A percentile compares a stretch with the other conserved stretches of the same genome.
Evolutionary conservation across 768 basidiomycete species (phyloP).

Genomic region (Boletus speciosus): DNA sequence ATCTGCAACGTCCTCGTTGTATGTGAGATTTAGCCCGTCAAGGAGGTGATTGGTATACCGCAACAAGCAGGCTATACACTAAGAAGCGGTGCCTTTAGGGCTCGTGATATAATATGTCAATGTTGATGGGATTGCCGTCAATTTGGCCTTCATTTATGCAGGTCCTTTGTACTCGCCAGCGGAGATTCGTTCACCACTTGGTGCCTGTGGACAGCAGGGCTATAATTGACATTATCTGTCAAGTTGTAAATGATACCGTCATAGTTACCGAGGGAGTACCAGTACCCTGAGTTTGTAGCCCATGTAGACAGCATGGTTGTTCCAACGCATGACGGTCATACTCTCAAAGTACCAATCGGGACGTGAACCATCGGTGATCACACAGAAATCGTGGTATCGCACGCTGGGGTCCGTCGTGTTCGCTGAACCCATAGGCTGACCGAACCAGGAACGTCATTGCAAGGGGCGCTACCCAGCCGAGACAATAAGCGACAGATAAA

Average conservation of each 20-base stretch:
- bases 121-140: too few species aligned
- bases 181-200: too few species aligned
- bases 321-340: conserved; percentile 93
- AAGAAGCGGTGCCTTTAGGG: too few species aligned
- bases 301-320: conserved; percentile 81
- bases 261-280: conserved; percentile 70
- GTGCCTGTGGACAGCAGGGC: conserved; percentile 38
- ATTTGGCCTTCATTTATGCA: too few species aligned
- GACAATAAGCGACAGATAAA: neutral
- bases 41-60: too few species aligned
- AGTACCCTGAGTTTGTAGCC: conserved; percentile 63
- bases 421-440: conserved; percentile 79
- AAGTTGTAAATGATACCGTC: conserved; percentile 79
- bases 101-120: too few species aligned
- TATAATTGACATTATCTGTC: conserved; percentile 70
- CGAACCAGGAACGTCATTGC: conserved; percentile 76
- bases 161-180: too few species aligned
- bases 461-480: conserved; percentile 80
- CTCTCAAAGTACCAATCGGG: conserved; percentile 98
- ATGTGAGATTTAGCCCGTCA: too few species aligned
- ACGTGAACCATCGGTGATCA: conserved; percentile 79
- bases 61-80: too few species aligned
- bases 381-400: conserved; percentile 97
- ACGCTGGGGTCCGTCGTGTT: conserved; percentile 77
- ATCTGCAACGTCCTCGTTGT: too few species aligned